Conservation (phyloP, 1,139 yeast genomes). For the Blastobotrys aristatus region DNA sequence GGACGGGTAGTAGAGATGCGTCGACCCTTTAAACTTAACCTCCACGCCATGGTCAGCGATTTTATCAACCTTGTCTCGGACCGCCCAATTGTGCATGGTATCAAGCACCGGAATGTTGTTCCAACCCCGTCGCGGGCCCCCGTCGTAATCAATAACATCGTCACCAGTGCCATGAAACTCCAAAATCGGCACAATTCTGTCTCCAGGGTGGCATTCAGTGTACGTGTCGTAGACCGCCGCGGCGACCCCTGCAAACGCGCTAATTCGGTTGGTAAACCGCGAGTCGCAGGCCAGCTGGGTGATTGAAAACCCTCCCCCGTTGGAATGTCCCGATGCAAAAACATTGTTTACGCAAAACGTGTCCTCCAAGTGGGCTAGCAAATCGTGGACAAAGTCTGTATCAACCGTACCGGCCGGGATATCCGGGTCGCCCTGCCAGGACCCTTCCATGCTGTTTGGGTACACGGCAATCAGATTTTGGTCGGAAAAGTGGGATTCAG, state of each 20-base stretch:
- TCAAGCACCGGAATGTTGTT: background rate
- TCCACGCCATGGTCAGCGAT: background rate
- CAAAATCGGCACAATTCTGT: background rate
- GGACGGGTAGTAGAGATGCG: background rate
- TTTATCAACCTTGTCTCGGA: background rate
- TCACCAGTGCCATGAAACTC: background rate
- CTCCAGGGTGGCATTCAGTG: background rate
- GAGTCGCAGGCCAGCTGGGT: background rate
- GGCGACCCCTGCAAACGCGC: background rate
- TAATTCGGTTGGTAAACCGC: background rate
- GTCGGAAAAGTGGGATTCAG: background rate
- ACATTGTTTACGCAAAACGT: background rate
- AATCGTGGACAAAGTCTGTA: background rate
- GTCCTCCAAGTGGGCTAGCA: background rate
- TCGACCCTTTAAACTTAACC: background rate
- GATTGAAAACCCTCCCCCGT: background rate
- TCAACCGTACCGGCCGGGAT: background rate
- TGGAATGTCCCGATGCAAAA: background rate
- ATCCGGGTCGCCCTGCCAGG: conserved; percentile 1
- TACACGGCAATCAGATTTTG: background rate
- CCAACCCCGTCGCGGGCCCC: background rate
- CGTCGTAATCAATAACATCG: background rate
- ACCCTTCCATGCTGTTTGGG: background rate
- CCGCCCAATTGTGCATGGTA: background rate
- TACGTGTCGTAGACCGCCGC: background rate